These are phyloP conservation scores for Lachancea fermentati DNA, from an alignment of 805 yeast genomes.

Conservation along the genomic window DNA sequence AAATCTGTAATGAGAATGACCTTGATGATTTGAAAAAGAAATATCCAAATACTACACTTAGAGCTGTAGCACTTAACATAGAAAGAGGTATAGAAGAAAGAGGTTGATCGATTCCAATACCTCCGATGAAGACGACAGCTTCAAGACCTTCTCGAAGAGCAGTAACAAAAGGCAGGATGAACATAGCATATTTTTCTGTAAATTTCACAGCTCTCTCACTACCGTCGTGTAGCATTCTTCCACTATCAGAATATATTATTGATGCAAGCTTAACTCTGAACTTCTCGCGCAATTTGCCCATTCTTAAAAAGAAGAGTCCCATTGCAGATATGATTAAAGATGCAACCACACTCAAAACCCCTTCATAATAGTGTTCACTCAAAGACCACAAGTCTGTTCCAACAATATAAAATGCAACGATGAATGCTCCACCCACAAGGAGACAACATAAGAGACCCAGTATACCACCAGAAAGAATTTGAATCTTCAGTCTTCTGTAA, in stretches of 20 bases:
- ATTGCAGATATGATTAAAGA: slow-evolving; percentile 73
- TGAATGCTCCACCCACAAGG: slow-evolving; percentile 65
- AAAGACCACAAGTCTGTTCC: slow-evolving; percentile 84
- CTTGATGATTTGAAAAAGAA: slow-evolving; percentile 73
- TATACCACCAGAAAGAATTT: slow-evolving; percentile 79
- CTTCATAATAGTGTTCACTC: slow-evolving; percentile 89
- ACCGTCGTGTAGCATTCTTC: slow-evolving; percentile 14
- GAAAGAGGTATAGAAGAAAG: slow-evolving; percentile 60
- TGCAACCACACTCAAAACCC: slow-evolving; percentile 71
- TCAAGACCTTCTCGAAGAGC: slow-evolving; percentile 86
- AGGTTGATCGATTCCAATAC: slow-evolving; percentile 74
- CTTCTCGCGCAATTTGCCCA: slow-evolving; percentile 76
- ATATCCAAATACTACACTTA: slow-evolving; percentile 62
- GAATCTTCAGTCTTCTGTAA: slow-evolving; percentile 49
- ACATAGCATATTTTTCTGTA: slow-evolving; percentile 60
- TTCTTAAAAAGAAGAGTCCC: slow-evolving; percentile 79
- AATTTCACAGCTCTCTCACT: slow-evolving; percentile 32
- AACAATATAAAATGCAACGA: slow-evolving; percentile 62
- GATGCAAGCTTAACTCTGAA: slow-evolving; percentile 62
- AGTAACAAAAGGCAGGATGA: slow-evolving; percentile 76
- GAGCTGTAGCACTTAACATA: slow-evolving; percentile 47
- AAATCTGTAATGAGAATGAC: slow-evolving; percentile 66
- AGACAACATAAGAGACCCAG: slow-evolving; percentile 66
- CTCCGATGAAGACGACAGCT: slow-evolving; percentile 88
- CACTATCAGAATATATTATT: slow-evolving; percentile 32